phyloP scores from a whole-genome alignment of 371 early-diverging fungal species.

The Syncephalastrum monosporum region DNA sequence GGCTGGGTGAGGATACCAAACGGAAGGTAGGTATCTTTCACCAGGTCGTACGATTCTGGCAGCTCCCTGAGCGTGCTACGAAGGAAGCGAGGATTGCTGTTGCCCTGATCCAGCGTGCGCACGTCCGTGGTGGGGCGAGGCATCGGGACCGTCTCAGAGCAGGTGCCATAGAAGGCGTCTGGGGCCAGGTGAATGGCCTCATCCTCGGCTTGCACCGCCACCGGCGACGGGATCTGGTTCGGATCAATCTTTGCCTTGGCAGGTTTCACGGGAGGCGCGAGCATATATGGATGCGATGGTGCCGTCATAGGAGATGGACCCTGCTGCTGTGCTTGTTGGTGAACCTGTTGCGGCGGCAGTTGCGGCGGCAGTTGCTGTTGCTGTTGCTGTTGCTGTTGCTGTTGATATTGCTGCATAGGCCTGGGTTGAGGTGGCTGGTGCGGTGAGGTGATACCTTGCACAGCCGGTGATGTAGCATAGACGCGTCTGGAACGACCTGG shows the following conservation, averaged over 20 bases:
- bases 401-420: conserved; percentile 9
- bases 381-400: conserved; percentile 9
- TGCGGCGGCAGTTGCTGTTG: conserved; percentile 15
- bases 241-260: conserved; percentile 83
- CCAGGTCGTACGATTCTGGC: conserved; percentile 78
- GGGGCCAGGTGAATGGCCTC: conserved; percentile 62
- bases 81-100: conserved; percentile 91
- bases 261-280: no score
- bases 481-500: conserved; percentile 29
- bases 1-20: conserved; percentile 92
- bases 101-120: conserved; percentile 87
- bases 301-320: no score
- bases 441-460: background rate
- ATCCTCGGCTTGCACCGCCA: conserved; percentile 78
- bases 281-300: no score
- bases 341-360: background rate
- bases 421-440: conserved; percentile 4
- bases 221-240: conserved; percentile 90
- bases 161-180: conserved; percentile 65
- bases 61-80: conserved; percentile 83
- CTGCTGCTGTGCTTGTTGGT: conserved; percentile 2
- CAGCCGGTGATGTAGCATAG: conserved; percentile 26
- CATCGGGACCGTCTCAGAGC: conserved; percentile 52
- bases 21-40: conserved; percentile 75
- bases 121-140: conserved; percentile 84